Evolutionary conservation across 345 rosid genomes (phyloP).

Genomic region (Euphorbia pulcherrima): DNA sequence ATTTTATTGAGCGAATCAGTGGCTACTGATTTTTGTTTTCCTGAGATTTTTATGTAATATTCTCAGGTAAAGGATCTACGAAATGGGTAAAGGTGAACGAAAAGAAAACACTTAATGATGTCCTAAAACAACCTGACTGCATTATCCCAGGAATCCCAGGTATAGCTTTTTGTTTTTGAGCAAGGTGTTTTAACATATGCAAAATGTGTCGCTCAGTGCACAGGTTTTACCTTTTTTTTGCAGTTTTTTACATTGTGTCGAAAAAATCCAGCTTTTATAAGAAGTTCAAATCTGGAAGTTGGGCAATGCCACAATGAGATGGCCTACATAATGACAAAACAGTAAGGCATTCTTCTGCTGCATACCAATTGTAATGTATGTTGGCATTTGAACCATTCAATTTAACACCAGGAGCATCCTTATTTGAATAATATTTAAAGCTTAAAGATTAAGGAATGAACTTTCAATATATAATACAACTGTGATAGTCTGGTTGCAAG

Average conservation of each 20-base stretch:
- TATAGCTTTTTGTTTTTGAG: not conserved
- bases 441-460: too few relatives aligned
- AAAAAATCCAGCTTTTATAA: slow-evolving; percentile 57
- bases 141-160: slow-evolving; percentile 76
- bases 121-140: slow-evolving; percentile 58
- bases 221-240: slow-evolving; percentile 4
- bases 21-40: too few relatives aligned
- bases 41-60: not conserved
- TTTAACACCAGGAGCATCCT: too few relatives aligned
- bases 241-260: slow-evolving; percentile 73
- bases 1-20: too few relatives aligned
- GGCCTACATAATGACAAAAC: not conserved
- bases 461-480: too few relatives aligned
- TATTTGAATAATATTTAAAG: too few relatives aligned
- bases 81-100: slow-evolving; percentile 75
- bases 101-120: slow-evolving; percentile 53
- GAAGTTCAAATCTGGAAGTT: slow-evolving; percentile 61
- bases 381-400: too few relatives aligned
- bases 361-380: too few relatives aligned
- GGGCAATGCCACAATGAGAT: slow-evolving; percentile 37
- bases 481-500: too few relatives aligned
- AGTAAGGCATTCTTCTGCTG: not conserved
- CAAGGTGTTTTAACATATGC: too few relatives aligned
- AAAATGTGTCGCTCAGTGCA: not conserved
- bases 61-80: slow-evolving; percentile 37